Base-by-base conservation (phyloP, 106 monocot genomes). In the Cymbidium sinense region DNA sequence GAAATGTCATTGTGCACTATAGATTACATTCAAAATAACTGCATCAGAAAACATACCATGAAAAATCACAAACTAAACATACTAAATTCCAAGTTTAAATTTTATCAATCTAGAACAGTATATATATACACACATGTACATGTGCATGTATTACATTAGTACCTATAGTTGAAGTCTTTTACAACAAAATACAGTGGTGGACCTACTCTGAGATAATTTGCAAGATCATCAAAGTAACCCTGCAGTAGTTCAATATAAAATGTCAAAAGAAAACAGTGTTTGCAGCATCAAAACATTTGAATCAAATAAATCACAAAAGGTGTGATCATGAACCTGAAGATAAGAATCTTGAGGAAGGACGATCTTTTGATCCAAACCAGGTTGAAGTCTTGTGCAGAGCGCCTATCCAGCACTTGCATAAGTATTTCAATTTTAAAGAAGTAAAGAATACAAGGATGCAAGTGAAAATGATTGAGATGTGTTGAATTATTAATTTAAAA, bases 111-210 rank as follows among this genome's bases (percentile, higher is more conserved):
- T 35, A 5, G 18, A 17, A 70, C 21, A 70, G 35, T 15, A 70
- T 70, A 35, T 35, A 70, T 17, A 19, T 34, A 28, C 4, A 70
- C 2, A 31, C 35, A 34, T 31, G 35, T 18, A 52, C 8, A n/a
- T n/a, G 30, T 5, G 17, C 21, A 21, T 18, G 30, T 4, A 58
- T 0, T 20, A 27, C n/a, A 28, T 20, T 4, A 71, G 55, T 86
- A 94, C 98, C 98, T 99, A 83, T 92, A 99, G 77, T 99, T 99
- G 75, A 88, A 99, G 76, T 91, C 82, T 79, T 95, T 99, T 9
- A 99, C 86, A 72, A 99, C 90, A 83, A 99, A 95, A 86, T 95
- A 99, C 50, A 99, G 79, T 33, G 98, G 98, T 73, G 98, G 98
- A 51, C 98, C 98, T 36, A 99, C 87, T 83, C 88, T 87, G 34